A percentile compares a stretch with the other conserved stretches of the same genome.
phyloP scores from a whole-genome alignment of 768 basidiomycete genomes.

The Suillus bovinus region DNA sequence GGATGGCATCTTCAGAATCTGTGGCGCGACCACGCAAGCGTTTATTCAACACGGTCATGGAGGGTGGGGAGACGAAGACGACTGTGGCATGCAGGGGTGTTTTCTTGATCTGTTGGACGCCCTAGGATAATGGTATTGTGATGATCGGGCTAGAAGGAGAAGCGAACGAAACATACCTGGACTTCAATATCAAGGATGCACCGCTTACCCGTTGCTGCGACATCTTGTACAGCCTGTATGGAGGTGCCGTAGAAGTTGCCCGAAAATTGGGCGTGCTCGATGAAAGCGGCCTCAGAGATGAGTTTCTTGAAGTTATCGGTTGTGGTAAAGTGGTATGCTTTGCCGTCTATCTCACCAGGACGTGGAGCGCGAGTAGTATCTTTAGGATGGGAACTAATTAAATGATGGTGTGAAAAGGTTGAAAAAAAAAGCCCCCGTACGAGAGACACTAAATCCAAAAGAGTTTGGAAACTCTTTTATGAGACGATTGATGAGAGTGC shows the following conservation, averaged over 20 bases:
- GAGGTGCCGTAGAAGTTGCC: constrained; percentile 94
- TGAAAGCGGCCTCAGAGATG: constrained; percentile 72
- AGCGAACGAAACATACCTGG: constrained; percentile 57
- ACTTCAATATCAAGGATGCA: constrained; percentile 97
- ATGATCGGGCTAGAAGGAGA: constrained; percentile 8
- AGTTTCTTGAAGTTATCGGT: constrained; percentile 71
- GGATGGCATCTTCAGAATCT: constrained; percentile 70
- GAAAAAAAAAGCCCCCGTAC: constrained; percentile 44
- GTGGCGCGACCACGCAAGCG: constrained; percentile 84
- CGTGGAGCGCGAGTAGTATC: constrained; percentile 90
- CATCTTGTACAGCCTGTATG: constrained; percentile 68
- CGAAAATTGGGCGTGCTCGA: constrained; percentile 94
- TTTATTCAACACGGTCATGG: constrained; percentile 62
- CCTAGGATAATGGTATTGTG: constrained; percentile 47
- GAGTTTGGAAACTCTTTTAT: constrained; percentile 79
- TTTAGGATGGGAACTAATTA: constrained; percentile 29
- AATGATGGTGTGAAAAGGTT: constrained; percentile 7
- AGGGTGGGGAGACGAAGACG: constrained; percentile 91
- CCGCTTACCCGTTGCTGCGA: constrained; percentile 67
- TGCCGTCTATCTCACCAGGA: constrained; percentile 78
- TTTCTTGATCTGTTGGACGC: constrained; percentile 88
- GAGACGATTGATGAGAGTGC: constrained; percentile 81
- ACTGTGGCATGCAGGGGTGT: constrained; percentile 83
- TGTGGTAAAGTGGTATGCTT: constrained; percentile 85
- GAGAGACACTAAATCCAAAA: constrained; percentile 94